phyloP scores from a whole-genome alignment of 1,139 yeast species.

The Debaryomyces sp. region DNA sequence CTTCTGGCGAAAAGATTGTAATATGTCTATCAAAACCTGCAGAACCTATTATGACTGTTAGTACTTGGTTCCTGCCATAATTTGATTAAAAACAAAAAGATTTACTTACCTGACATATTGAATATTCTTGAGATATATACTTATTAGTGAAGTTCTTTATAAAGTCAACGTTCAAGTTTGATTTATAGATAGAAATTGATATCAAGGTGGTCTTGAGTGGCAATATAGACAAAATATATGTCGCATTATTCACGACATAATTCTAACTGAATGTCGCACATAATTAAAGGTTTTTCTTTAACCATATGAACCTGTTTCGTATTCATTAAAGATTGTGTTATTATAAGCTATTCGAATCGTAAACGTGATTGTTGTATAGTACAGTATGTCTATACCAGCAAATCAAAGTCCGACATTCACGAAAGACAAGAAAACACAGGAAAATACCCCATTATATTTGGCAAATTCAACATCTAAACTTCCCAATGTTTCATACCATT shows the following conservation, averaged over 20 bases:
- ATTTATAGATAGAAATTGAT: not conserved
- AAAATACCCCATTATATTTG: slow-evolving; percentile 62
- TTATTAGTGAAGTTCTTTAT: not conserved
- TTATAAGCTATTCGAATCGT: not conserved
- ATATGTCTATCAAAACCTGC: slow-evolving; percentile 99
- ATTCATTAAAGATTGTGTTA: not conserved
- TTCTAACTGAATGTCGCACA: slow-evolving; percentile 8
- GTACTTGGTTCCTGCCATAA: slow-evolving; percentile 7
- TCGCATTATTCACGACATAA: slow-evolving; percentile 4
- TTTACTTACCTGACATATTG: slow-evolving; percentile 18
- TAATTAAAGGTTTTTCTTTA: not conserved
- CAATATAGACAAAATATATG: slow-evolving; percentile 5
- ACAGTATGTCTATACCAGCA: slow-evolving; percentile 18
- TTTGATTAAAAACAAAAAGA: not conserved
- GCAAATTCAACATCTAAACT: slow-evolving; percentile 33
- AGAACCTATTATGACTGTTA: slow-evolving; percentile 42
- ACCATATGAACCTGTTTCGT: not conserved
- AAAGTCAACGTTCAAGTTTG: not conserved
- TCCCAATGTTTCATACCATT: slow-evolving; percentile 81
- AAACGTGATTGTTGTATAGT: not conserved
- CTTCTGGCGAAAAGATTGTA: slow-evolving; percentile 98
- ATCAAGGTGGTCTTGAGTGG: slow-evolving; percentile 8
- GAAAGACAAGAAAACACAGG: slow-evolving; percentile 59
- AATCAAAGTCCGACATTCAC: slow-evolving; percentile 40
- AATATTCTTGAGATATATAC: not conserved